Percentiles rank a stretch among this genome's conserved stretches.
phyloP scores from a whole-genome alignment of 257 asterid genomes.

The Nicotiana knightiana region DNA sequence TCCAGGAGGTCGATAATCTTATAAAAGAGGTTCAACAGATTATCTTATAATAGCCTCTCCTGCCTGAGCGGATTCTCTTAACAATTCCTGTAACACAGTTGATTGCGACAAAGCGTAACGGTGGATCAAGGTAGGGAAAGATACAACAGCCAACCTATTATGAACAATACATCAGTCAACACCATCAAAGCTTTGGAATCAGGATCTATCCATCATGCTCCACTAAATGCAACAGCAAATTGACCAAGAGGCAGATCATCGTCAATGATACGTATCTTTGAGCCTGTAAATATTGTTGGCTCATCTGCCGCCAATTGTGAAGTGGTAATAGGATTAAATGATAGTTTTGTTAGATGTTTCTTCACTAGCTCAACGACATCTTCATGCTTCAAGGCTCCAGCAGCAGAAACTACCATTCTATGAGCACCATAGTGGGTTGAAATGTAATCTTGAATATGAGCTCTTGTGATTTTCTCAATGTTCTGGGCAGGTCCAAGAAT shows the following conservation, averaged over 20 bases:
- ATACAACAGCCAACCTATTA: too few relatives aligned
- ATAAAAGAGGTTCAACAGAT: too few relatives aligned
- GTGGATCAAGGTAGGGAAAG: too few relatives aligned
- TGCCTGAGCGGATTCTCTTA: too few relatives aligned
- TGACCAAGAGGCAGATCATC: slow-evolving; percentile 77
- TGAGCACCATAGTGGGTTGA: slow-evolving; percentile 73
- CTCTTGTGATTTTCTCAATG: slow-evolving; percentile 45
- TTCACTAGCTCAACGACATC: slow-evolving; percentile 70
- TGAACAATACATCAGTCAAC: too few relatives aligned
- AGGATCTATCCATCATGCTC: slow-evolving; percentile 90
- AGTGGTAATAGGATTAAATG: slow-evolving; percentile 51
- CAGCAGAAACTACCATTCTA: slow-evolving; percentile 75
- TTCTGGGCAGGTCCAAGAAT: slow-evolving; percentile 82
- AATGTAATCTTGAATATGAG: slow-evolving; percentile 50
- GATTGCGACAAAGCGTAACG: too few relatives aligned
- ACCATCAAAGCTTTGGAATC: slow-evolving; percentile 85
- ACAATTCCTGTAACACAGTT: too few relatives aligned
- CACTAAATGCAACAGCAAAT: slow-evolving; percentile 81
- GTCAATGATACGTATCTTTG: slow-evolving; percentile 86
- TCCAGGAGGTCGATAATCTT: too few relatives aligned
- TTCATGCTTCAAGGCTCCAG: slow-evolving; percentile 88
- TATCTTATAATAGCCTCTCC: too few relatives aligned
- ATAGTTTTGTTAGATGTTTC: slow-evolving; percentile 55
- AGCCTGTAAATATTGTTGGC: slow-evolving; percentile 83
- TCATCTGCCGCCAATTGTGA: slow-evolving; percentile 58